These are phyloP conservation scores for Saxophila tyrrhenica DNA, from an alignment of 495 filamentous ascomycete genomes.

Conservation along the genomic window DNA sequence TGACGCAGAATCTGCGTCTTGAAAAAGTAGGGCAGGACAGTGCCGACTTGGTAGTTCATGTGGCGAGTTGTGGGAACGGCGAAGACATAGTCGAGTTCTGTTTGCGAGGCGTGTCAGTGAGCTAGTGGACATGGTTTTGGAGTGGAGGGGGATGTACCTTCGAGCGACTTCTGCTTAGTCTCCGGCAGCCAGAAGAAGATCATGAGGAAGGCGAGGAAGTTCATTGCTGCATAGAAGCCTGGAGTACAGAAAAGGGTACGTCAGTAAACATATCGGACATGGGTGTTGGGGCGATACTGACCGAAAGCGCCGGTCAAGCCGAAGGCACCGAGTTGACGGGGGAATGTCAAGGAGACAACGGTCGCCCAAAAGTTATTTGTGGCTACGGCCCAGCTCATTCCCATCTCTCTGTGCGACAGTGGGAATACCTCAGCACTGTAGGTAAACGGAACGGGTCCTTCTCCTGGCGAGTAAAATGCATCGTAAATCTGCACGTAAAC, in stretches of 20 bases:
- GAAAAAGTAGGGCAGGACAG: slow-evolving; percentile 57
- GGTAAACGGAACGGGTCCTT: slow-evolving; percentile 73
- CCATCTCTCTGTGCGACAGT: slow-evolving; percentile 28
- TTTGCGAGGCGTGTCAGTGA: neutral
- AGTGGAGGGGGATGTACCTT: slow-evolving; percentile 24
- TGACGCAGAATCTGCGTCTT: slow-evolving; percentile 53
- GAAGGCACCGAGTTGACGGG: slow-evolving; percentile 13
- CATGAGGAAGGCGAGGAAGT: slow-evolving; percentile 49
- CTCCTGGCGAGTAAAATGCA: slow-evolving; percentile 67
- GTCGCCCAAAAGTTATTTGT: slow-evolving; percentile 36
- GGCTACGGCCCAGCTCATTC: slow-evolving; percentile 41
- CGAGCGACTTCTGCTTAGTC: slow-evolving; percentile 66
- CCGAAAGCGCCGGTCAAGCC: slow-evolving; percentile 22
- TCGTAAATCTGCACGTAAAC: slow-evolving; percentile 41
- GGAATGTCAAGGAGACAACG: slow-evolving; percentile 18
- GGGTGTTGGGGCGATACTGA: neutral
- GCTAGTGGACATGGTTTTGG: neutral
- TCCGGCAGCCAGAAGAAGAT: slow-evolving; percentile 69
- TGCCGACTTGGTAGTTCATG: slow-evolving; percentile 37
- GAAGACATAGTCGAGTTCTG: slow-evolving; percentile 19
- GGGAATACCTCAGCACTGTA: slow-evolving; percentile 78
- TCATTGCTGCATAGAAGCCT: slow-evolving; percentile 43
- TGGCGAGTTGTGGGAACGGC: slow-evolving; percentile 23
- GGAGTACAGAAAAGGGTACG: slow-evolving; percentile 59
- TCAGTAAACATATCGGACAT: neutral